phyloP scores from a whole-genome alignment of 768 basidiomycete genomes.

The Nidularia sp. region DNA sequence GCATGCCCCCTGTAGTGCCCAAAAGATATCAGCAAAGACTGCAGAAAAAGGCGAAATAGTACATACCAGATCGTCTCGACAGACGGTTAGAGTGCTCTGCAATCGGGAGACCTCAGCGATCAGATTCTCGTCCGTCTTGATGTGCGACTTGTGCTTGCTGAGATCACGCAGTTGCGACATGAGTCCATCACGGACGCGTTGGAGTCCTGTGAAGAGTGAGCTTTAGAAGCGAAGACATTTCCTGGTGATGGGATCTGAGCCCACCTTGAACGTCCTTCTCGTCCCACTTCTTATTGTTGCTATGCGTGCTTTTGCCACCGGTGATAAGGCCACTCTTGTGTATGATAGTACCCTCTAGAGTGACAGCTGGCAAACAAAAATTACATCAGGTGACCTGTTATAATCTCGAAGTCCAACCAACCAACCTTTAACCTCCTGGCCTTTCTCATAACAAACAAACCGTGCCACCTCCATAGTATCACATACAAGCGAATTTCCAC shows the following conservation, averaged over 20 bases:
- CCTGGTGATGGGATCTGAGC: background rate
- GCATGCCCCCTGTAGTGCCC: constrained; percentile 67
- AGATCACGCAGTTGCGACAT: constrained; percentile 77
- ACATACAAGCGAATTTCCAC: constrained; percentile 92
- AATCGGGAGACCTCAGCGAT: constrained; percentile 73
- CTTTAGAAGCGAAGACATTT: background rate
- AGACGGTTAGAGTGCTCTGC: constrained; percentile 71
- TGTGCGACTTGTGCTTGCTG: constrained; percentile 78
- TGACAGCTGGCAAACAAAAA: constrained; percentile 62
- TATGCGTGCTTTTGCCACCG: constrained; percentile 81
- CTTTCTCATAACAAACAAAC: constrained; percentile 89
- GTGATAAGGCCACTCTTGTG: constrained; percentile 98
- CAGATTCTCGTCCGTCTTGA: constrained; percentile 78
- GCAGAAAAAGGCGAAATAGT: background rate
- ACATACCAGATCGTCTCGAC: constrained; percentile 80
- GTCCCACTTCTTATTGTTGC: constrained; percentile 84
- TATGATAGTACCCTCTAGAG: constrained; percentile 93
- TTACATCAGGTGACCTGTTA: background rate
- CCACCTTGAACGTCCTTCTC: constrained; percentile 89
- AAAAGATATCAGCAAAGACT: too few species aligned
- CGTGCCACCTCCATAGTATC: constrained; percentile 93
- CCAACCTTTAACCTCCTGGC: constrained; percentile 93
- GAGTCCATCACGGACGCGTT: constrained; percentile 65
- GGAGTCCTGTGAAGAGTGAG: constrained; percentile 24
- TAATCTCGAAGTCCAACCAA: too few species aligned